Percentiles rank a stretch among this genome's conserved stretches.
These are phyloP conservation scores for Tieghemostelium lacteum DNA, from an alignment of 78 protist species.

Conservation along the genomic window DNA sequence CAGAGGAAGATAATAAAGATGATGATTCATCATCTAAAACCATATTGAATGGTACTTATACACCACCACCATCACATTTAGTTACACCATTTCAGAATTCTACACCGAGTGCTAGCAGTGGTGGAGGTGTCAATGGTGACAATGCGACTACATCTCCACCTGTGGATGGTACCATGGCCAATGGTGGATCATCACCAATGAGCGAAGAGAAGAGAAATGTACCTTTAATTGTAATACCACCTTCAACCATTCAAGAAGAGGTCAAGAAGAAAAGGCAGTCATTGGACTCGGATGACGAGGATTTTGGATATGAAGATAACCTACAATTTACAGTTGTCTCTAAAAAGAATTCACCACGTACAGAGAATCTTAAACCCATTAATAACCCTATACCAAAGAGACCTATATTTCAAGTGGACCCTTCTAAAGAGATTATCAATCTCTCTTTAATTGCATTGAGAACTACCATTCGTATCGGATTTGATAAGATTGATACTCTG, in stretches of 20 bases:
- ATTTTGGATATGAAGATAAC: constrained; percentile 61
- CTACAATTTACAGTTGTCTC: constrained; percentile 1
- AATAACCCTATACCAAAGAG: constrained; percentile 70
- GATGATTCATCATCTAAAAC: background rate
- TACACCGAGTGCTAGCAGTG: no score
- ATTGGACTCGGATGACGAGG: constrained; percentile 44
- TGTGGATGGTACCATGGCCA: no score
- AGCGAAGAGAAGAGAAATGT: no score
- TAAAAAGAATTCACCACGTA: background rate
- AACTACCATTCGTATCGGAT: constrained; percentile 14
- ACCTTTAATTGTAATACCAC: constrained; percentile 27
- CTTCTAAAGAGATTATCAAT: constrained; percentile 30
- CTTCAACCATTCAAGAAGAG: constrained; percentile 9
- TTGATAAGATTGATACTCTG: background rate
- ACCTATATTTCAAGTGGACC: constrained; percentile 46
- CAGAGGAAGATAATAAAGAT: background rate
- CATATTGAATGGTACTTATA: background rate
- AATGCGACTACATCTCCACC: background rate
- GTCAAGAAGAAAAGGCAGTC: constrained; percentile 16
- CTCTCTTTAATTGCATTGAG: constrained; percentile 53
- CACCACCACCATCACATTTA: background rate
- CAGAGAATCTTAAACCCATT: constrained; percentile 36
- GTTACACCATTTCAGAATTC: no score
- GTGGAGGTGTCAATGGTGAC: background rate
- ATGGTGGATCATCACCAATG: no score